Percentiles rank a stretch among this genome's conserved stretches.
Conservation (phyloP, 1,284 basidiomycete genomes). For the Moesziomyces globuligerus region DNA sequence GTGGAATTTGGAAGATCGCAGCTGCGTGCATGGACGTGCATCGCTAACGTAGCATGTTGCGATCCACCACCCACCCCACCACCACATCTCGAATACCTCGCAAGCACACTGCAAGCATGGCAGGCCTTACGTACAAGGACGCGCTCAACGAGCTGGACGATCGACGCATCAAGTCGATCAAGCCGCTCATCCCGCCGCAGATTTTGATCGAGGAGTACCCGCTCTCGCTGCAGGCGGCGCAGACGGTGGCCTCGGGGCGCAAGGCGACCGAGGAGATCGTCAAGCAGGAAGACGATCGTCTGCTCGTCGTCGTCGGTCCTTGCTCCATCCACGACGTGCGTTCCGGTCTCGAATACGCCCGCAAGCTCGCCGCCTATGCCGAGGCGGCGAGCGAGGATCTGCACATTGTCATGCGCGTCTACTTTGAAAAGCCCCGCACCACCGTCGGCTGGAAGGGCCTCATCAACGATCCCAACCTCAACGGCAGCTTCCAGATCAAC, state of each 20-base stretch:
- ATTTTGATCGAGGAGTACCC: slow-evolving; percentile 66
- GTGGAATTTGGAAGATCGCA: not conserved
- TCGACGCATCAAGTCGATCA: slow-evolving; percentile 62
- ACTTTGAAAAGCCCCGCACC: slow-evolving; percentile 73
- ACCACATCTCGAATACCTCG: too few relatives aligned
- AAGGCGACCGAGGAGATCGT: slow-evolving; percentile 59
- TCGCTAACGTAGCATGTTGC: too few relatives aligned
- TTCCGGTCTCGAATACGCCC: slow-evolving; percentile 62
- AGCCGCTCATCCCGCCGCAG: slow-evolving; percentile 64
- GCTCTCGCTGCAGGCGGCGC: slow-evolving; percentile 51
- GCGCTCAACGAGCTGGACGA: slow-evolving; percentile 65
- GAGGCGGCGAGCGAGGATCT: slow-evolving; percentile 84
- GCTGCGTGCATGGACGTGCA: not conserved
- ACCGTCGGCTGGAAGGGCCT: slow-evolving; percentile 99
- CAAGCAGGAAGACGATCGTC: slow-evolving; percentile 60
- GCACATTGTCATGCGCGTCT: slow-evolving; percentile 83
- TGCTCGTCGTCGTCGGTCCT: slow-evolving; percentile 64
- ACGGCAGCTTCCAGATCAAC: slow-evolving; percentile 88
- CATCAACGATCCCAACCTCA: slow-evolving; percentile 90
- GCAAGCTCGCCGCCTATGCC: slow-evolving; percentile 80
- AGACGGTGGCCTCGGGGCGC: slow-evolving; percentile 55
- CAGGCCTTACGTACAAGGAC: slow-evolving; percentile 44
- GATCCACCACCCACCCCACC: too few relatives aligned
- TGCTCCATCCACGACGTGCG: slow-evolving; percentile 66
- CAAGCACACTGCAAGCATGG: too few relatives aligned